Base-by-base conservation (phyloP, 805 yeast species). In the Hanseniaspora occidentalis region DNA sequence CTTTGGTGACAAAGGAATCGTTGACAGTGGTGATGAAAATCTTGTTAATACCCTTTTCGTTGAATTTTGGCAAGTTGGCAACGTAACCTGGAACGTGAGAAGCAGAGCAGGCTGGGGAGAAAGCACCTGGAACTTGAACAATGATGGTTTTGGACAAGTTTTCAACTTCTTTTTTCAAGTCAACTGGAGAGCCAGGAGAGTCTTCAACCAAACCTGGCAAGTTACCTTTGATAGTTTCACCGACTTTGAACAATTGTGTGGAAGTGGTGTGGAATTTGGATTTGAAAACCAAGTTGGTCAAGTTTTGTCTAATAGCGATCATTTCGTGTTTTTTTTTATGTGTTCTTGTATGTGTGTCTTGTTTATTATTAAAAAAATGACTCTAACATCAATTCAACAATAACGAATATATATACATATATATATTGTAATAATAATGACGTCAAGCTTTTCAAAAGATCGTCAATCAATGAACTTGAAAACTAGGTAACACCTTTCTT, bases 1-100 rank as follows among this genome's bases (percentile, higher is more conserved):
- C 88, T 50, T 74, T 71, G 53, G 78, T 74, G 38, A 85, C 95
- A 58, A 86, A 86, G 2, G 92, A 72, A 56, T 86, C 96, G 60
- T 86, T 86, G 37, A 84, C 95, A 16, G 92, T 70, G 26, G 86
- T 73, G 34, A 86, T 74, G 51, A 69, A 75, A 39, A 85, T 59
- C 35, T 50, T 45, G 36, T 73, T 61, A 61, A 73, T 68, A n/a
- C 95, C 95, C 61, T 80, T 79, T 22, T 66, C 67, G 45, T 70
- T 64, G 53, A 85, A 73, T 25, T 70, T 65, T 6, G 66, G 54
- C 43, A 71, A 58, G 35, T 69, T 58, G 44, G 65, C 62, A 52
- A 84, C 52, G 64, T 64, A 79, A 19, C 77, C 83, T 42, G 89
- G 89, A 45, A 81, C 70, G 60, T 81, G 92, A 50, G 72, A 67